Base-by-base conservation (phyloP, 108 stramenopile species). In the Stephanodiscus minutulus region DNA sequence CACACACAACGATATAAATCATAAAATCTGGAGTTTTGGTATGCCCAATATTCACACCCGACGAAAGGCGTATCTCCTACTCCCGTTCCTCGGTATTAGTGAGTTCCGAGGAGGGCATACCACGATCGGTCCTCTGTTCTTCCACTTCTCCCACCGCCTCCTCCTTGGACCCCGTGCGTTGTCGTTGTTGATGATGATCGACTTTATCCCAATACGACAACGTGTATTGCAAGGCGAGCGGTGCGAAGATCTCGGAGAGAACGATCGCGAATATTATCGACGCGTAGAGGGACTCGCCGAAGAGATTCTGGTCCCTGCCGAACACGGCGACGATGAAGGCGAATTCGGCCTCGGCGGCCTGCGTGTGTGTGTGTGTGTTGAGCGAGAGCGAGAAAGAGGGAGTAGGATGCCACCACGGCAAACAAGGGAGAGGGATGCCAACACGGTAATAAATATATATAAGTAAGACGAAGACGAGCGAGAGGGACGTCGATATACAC, bases 271-370 rank as follows among this genome's bases (percentile, higher is more conserved):
- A 64, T 25, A 89, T 82, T 15, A 92, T 81, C 46, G 86, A 86
- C 24, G 88, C 87, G 66, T 89, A 90, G 3, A 89, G 76, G 64
- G 87, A 82, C 29, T 62, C 43, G 22, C 36, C 39, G 64, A 92
- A 85, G 31, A 92, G 62, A 10, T 77, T 86, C 33, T 72, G 43
- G 67, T 77, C 79, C 10, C 74, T 76, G 2, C 86, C 82, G 65
- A 87, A 88, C 5, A 88, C 91, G 1, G 91, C 88, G 72, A 92
- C 90, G 27, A 92, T 84, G 77, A 92, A 92, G 48, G 87, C 86
- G 59, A 92, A 88, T 74, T 92, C 91, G 68, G 87, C 89, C 49
- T 90, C 89, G 4, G 89, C 89, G 13, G 89, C 89, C 72, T 72
- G 43, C 21, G 11, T n/a, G n/a, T n/a, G n/a, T n/a, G n/a, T n/a